Conservation (phyloP, 768 basidiomycete genomes). For the Collybia mongolica region DNA sequence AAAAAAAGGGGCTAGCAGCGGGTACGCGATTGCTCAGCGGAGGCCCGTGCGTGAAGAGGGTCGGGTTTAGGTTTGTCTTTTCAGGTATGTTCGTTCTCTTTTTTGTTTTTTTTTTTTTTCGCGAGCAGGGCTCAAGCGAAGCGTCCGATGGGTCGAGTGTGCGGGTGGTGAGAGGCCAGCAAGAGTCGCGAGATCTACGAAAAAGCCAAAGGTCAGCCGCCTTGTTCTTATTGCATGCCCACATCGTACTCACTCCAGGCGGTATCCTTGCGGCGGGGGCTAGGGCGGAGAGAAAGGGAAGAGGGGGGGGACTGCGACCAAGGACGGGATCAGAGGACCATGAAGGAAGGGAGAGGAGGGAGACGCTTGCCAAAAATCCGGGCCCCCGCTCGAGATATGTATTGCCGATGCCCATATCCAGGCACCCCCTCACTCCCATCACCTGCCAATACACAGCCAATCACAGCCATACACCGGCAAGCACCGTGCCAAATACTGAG, state of each 20-base stretch:
- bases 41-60: conserved; percentile 24
- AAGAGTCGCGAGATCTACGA: conserved; percentile 90
- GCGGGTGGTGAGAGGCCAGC: conserved; percentile 70
- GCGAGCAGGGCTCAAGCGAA: conserved; percentile 78
- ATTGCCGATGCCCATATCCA: conserved; percentile 7
- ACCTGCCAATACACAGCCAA: too few species aligned
- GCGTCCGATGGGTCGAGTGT: conserved; percentile 24
- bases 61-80: too few species aligned
- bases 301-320: conserved; percentile 9
- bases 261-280: conserved; percentile 49
- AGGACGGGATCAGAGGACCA: conserved; percentile 17
- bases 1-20: conserved; percentile 7
- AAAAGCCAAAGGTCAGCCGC: conserved; percentile 13
- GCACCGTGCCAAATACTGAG: too few species aligned
- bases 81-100: conserved; percentile 10
- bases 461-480: too few species aligned
- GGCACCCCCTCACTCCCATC: conserved; percentile 4
- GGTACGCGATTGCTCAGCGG: conserved; percentile 48
- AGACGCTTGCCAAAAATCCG: background rate
- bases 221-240: too few species aligned
- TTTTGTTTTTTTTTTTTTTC: conserved; percentile 20
- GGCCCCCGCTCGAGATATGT: conserved; percentile 12
- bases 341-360: conserved; percentile 6
- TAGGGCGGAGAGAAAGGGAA: conserved; percentile 29
- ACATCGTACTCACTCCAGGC: conserved; percentile 44